Evolutionary conservation across 192 early-diverging fungal species (phyloP).

Genomic region (Podila epicladia): DNA sequence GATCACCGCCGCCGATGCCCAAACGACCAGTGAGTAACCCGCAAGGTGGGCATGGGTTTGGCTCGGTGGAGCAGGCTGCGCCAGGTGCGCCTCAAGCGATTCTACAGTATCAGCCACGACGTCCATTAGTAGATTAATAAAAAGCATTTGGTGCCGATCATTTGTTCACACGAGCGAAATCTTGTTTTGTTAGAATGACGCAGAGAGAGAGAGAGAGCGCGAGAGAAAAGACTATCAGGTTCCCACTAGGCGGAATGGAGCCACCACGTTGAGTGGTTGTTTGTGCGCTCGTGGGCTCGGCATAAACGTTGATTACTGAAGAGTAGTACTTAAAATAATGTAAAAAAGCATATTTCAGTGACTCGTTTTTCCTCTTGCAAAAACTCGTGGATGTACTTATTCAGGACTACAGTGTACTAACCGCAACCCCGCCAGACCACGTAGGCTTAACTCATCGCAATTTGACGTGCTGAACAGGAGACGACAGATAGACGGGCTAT

Average conservation of each 20-base stretch:
- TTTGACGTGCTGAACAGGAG: no score
- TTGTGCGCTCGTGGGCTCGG: background rate
- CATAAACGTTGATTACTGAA: no score
- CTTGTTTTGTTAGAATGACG: background rate
- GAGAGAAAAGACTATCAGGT: background rate
- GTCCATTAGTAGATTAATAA: background rate
- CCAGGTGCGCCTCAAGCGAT: slow-evolving; percentile 37
- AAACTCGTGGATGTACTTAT: no score
- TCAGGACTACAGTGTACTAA: no score
- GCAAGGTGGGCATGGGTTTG: slow-evolving; percentile 26
- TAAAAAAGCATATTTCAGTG: no score
- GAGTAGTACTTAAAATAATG: no score
- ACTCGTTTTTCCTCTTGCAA: background rate
- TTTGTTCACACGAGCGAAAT: no score
- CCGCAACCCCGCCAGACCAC: no score
- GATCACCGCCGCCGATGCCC: slow-evolving; percentile 3
- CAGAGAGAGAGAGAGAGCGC: background rate
- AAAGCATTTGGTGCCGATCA: no score
- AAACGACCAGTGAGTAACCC: slow-evolving; percentile 23
- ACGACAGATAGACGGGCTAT: no score
- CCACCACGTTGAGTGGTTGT: background rate
- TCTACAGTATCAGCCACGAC: slow-evolving; percentile 6
- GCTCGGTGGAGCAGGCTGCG: slow-evolving; percentile 2
- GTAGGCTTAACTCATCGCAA: no score
- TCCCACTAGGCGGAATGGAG: no score